A percentile compares a stretch with the other conserved stretches of the same genome.
Evolutionary conservation across 768 basidiomycete genomes (phyloP).

Genomic region (Suillus variegatus): DNA sequence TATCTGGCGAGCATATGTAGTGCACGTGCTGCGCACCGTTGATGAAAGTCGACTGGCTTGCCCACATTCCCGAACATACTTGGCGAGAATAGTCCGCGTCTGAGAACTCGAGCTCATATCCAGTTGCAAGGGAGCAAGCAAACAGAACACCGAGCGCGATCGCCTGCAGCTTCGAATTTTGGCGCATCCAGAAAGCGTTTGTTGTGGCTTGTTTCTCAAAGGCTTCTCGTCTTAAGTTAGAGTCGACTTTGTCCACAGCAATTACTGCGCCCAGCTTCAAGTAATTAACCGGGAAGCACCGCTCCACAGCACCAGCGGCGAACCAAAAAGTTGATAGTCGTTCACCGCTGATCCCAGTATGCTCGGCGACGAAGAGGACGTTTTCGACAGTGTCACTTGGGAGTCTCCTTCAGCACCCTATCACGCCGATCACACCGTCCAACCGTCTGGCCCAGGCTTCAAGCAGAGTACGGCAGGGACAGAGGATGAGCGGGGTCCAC

Average conservation of each 20-base stretch:
- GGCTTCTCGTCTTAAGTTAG: slow-evolving; percentile 10
- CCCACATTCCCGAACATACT: slow-evolving; percentile 97
- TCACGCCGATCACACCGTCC: slow-evolving; percentile 41
- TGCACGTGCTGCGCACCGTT: slow-evolving; percentile 56
- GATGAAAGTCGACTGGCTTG: slow-evolving; percentile 72
- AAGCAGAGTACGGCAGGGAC: slow-evolving; percentile 74
- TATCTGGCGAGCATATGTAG: slow-evolving; percentile 6
- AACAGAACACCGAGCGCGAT: slow-evolving; percentile 28
- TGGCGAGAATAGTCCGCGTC: slow-evolving; percentile 86
- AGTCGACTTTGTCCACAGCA: slow-evolving; percentile 6
- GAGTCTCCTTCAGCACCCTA: slow-evolving; percentile 71
- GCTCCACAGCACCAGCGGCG: background rate
- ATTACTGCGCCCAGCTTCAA: background rate
- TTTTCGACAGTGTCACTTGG: slow-evolving; percentile 92
- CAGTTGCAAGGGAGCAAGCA: slow-evolving; percentile 37
- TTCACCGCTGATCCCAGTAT: slow-evolving; percentile 38
- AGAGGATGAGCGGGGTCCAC: slow-evolving; percentile 64
- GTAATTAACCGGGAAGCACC: background rate
- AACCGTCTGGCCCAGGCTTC: slow-evolving; percentile 70
- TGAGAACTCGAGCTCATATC: slow-evolving; percentile 65
- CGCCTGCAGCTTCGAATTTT: slow-evolving; percentile 18
- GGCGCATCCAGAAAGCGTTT: slow-evolving; percentile 30
- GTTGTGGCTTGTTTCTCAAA: slow-evolving; percentile 27
- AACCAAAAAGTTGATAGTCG: background rate
- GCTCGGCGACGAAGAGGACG: slow-evolving; percentile 86